Percentiles rank a stretch among this genome's conserved stretches.
Evolutionary conservation across 1,139 yeast species (phyloP).

Genomic region (Taiozyma sp.): DNA sequence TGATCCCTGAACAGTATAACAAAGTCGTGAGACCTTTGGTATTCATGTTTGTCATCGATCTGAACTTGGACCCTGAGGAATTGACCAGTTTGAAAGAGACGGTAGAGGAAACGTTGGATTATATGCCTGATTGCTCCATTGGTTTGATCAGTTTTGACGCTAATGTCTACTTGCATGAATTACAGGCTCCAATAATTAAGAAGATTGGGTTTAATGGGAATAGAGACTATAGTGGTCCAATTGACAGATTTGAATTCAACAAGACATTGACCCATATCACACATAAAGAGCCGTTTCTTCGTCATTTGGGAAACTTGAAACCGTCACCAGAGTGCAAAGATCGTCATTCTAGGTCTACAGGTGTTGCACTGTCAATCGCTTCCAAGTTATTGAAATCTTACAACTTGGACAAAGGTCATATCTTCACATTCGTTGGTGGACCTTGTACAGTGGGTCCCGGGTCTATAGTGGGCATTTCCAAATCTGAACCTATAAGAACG

Average conservation of each 20-base stretch:
- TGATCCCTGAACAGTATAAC: conserved; percentile 29
- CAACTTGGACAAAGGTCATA: conserved; percentile 39
- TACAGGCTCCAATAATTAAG: conserved; percentile 32
- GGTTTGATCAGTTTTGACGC: conserved; percentile 58
- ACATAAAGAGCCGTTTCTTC: neutral
- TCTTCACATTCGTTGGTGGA: conserved; percentile 56
- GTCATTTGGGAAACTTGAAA: neutral
- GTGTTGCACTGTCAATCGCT: conserved; percentile 55
- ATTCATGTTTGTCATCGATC: conserved; percentile 42
- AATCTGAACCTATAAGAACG: conserved; percentile 59
- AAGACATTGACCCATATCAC: neutral
- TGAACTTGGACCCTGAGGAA: conserved; percentile 57
- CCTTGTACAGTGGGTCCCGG: conserved; percentile 65
- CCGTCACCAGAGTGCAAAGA: neutral
- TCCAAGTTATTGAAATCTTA: conserved; percentile 25
- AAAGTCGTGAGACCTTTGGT: neutral
- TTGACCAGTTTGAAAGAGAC: conserved; percentile 49
- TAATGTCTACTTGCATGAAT: conserved; percentile 57
- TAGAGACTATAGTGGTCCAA: conserved; percentile 36
- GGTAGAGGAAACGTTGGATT: conserved; percentile 44
- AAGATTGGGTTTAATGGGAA: conserved; percentile 47
- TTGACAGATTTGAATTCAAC: neutral
- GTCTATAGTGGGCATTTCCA: conserved; percentile 48
- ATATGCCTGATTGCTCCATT: conserved; percentile 52
- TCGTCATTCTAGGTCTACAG: conserved; percentile 45